Evolutionary conservation across 306 rosid genomes (phyloP).

Genomic region (Vigna unguiculata): DNA sequence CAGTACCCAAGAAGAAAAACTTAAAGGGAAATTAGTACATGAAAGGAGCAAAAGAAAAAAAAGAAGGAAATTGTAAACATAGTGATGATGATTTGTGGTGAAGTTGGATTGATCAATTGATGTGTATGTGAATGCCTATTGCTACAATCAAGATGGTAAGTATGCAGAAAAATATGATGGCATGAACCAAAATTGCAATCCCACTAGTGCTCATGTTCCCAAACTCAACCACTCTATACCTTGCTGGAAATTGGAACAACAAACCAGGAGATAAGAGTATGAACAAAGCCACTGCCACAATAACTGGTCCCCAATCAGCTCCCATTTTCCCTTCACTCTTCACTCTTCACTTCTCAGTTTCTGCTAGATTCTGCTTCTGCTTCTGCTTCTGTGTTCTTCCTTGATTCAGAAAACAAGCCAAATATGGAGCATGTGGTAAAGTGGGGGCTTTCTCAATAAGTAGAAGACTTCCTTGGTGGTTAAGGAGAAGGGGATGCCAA

Average conservation of each 20-base stretch:
- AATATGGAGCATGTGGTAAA: conserved; percentile 30
- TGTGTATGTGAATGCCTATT: conserved; percentile 87
- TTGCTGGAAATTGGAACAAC: conserved; percentile 86
- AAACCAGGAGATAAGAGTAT: conserved; percentile 89
- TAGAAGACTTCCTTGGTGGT: conserved; percentile 66
- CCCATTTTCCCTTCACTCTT: conserved; percentile 46
- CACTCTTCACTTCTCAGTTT: conserved; percentile 1
- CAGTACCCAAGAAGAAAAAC: conserved; percentile 25
- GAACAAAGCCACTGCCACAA: conserved; percentile 82
- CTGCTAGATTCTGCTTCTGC: no score
- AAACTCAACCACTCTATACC: conserved; percentile 79
- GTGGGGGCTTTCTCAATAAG: conserved; percentile 38
- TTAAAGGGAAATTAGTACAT: conserved; percentile 15
- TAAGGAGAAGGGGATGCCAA: conserved; percentile 83
- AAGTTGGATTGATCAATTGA: conserved; percentile 44
- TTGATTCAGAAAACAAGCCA: conserved; percentile 21
- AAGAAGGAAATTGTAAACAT: neutral
- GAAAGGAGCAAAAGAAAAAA: neutral
- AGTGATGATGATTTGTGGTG: conserved; percentile 10
- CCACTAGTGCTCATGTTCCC: conserved; percentile 98
- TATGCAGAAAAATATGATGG: conserved; percentile 81
- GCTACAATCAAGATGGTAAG: conserved; percentile 82
- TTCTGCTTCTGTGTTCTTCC: neutral
- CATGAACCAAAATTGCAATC: conserved; percentile 90
- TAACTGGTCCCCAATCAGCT: conserved; percentile 94